Base-by-base conservation (phyloP, 2,329 filamentous ascomycete species). In the Setomelanomma holmii region DNA sequence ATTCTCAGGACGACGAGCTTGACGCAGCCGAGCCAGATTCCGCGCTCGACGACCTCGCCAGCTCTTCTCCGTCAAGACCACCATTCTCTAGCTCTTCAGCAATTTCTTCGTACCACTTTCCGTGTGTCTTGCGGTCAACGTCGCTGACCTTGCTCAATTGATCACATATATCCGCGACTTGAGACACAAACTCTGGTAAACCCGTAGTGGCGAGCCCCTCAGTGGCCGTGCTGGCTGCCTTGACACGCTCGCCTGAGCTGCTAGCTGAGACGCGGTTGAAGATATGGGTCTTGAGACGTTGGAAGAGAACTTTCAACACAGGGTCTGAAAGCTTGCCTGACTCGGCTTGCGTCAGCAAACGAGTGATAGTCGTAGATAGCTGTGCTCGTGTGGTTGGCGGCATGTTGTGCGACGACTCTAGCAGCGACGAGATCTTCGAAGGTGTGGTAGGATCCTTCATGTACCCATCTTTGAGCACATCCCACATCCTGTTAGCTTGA, bases 171-270 rank as follows among this genome's bases (percentile, higher is more conserved):
- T 85, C 84, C 24, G 87, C 80, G 12, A 92, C 85, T 54, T 82
- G 84, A 22, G 84, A 83, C 14, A 89, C 86, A 68, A 92, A 92
- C 73, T 93, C 89, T 0, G 86, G 86, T 50, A 93, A 75, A 0
- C 89, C 89, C 16, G 89, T 80, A 2, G 82, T 82, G 0, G 88
- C 87, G 6, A 93, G 80, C 51, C 84, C 86, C 71, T 92, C 89
- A 10, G 84, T 85, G 0, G 88, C 88, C 0, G 82, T 86, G 61
- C 84, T 89, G 0, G 87, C 86, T 11, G 85, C 87, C 63, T 85
- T 85, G 51, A 89, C 85, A 64, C 89, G 86, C 67, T 92, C 89
- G 44, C 83, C 87, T 4, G 86, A 84, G 45, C 86, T 89, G 20
- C 80, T 83, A 4, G 89, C 86, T 36, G 84, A 81, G 23, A 92